These are phyloP conservation scores for Trichoderma cornu-damae DNA, from an alignment of 2,329 filamentous ascomycete genomes.

Conservation along the genomic window DNA sequence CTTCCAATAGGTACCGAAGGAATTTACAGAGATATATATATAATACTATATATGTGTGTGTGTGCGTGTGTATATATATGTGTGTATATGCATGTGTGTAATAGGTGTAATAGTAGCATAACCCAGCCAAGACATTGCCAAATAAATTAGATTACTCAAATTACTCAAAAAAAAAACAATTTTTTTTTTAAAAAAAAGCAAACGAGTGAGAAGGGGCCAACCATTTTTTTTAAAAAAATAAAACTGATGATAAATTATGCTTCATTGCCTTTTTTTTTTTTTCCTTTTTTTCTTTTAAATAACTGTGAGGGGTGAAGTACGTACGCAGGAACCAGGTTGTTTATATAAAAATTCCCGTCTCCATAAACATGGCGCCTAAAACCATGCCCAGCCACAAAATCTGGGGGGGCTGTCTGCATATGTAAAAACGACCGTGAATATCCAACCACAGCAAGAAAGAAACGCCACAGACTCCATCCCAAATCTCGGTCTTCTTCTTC, in stretches of 20 bases:
- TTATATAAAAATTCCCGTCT: conserved; percentile 1
- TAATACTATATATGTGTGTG: no score
- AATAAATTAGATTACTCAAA: no score
- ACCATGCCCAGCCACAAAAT: background rate
- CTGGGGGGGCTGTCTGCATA: background rate
- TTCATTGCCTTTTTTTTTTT: conserved; percentile 11
- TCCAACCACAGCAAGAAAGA: conserved; percentile 19
- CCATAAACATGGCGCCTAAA: background rate
- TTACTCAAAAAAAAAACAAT: background rate
- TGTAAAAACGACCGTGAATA: conserved; percentile 6
- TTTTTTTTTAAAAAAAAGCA: no score
- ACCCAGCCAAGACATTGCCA: background rate
- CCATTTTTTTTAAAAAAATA: background rate
- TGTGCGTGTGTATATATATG: no score
- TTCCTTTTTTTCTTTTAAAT: no score
- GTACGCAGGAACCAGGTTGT: background rate
- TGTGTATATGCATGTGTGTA: no score
- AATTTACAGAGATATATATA: no score
- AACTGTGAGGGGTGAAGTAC: conserved; percentile 1
- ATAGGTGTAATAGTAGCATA: background rate
- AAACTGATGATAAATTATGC: background rate
- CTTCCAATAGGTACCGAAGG: no score
- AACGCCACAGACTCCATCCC: conserved; percentile 27
- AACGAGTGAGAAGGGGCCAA: background rate
- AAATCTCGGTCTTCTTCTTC: conserved; percentile 1